phyloP scores from a whole-genome alignment of 192 early-diverging fungal genomes.

The Geranomyces michiganensis region DNA sequence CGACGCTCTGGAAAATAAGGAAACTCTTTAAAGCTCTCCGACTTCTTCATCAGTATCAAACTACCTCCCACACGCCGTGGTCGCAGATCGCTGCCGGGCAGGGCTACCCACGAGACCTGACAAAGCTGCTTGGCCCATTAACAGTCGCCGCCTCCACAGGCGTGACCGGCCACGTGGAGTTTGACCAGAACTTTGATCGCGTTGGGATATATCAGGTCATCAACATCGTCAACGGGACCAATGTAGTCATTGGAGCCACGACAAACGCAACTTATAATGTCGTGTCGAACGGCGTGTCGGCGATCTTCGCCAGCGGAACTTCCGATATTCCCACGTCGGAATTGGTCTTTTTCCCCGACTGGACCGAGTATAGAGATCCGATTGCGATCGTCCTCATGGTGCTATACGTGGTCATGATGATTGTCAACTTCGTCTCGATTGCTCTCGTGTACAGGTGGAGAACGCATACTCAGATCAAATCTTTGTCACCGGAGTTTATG shows the following conservation, averaged over 20 bases:
- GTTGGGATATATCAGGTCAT: conserved; percentile 9
- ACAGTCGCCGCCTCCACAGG: not conserved
- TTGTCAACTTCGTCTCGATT: not conserved
- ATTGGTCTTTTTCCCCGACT: not conserved
- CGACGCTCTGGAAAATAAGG: too few relatives aligned
- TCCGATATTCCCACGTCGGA: not conserved
- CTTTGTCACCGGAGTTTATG: conserved; percentile 8
- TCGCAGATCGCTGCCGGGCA: conserved; percentile 2
- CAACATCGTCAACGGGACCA: not conserved
- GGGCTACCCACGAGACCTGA: conserved; percentile 11
- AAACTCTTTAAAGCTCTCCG: too few relatives aligned
- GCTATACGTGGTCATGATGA: conserved; percentile 11
- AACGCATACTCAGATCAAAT: not conserved
- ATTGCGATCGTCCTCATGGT: conserved; percentile 17
- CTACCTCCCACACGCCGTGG: not conserved
- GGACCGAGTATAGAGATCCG: conserved; percentile 1
- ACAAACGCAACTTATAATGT: not conserved
- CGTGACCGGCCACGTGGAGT: not conserved
- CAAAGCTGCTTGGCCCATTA: not conserved
- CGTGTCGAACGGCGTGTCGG: not conserved
- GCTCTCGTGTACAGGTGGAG: not conserved
- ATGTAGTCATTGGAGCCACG: not conserved
- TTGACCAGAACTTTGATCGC: conserved; percentile 24
- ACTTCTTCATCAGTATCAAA: not conserved
- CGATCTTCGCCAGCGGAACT: conserved; percentile 3